A percentile compares a stretch with the other conserved stretches of the same genome.
phyloP scores from a whole-genome alignment of 495 filamentous ascomycete species.

The Annulohypoxylon maeteangense region DNA sequence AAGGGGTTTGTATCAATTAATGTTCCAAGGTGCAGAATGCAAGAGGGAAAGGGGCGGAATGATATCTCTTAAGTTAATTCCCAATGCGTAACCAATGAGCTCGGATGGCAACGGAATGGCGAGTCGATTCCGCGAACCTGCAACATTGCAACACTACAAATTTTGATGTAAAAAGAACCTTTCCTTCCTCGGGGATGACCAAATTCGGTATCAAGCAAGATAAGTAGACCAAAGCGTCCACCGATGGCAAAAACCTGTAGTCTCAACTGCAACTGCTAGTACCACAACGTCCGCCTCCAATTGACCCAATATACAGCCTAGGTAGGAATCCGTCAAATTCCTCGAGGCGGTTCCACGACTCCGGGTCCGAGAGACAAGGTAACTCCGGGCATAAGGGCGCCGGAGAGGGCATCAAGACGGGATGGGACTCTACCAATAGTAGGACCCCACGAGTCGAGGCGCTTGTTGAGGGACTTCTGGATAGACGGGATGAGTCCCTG shows the following conservation, averaged over 20 bases:
- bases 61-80: not conserved
- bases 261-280: not conserved
- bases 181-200: not conserved
- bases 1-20: not conserved
- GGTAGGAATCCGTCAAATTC: not conserved
- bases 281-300: not conserved
- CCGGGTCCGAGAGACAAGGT: conserved; percentile 10
- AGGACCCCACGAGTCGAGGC: conserved; percentile 41
- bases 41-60: not conserved
- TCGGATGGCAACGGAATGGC: not conserved
- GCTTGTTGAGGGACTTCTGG: conserved; percentile 54
- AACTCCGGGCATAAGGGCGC: conserved; percentile 20
- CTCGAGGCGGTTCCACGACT: conserved; percentile 13
- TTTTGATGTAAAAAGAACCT: not conserved
- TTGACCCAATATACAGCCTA: not conserved
- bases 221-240: not conserved
- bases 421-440: conserved; percentile 33
- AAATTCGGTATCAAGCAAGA: not conserved
- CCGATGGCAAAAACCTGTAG: not conserved
- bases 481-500: conserved; percentile 46
- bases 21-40: not conserved
- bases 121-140: not conserved
- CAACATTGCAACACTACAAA: not conserved
- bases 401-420: conserved; percentile 27
- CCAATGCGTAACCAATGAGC: not conserved